These are phyloP conservation scores for Neofusicoccum umdonicola DNA, from an alignment of 2,329 filamentous ascomycete genomes.

Conservation along the genomic window DNA sequence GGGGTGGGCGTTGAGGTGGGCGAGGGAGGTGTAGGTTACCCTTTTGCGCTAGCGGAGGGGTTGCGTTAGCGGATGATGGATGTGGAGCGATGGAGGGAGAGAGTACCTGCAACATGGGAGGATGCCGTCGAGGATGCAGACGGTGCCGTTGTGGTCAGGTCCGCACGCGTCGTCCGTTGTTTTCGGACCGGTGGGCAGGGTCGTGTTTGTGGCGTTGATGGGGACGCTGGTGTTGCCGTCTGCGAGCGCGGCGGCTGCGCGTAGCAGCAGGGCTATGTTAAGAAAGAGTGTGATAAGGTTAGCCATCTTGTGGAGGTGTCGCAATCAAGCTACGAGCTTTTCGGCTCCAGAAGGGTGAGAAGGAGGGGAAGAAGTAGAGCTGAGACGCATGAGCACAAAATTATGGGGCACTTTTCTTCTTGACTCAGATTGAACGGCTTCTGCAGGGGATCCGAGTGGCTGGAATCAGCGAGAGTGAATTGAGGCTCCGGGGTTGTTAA, in stretches of 20 bases:
- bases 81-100: neutral
- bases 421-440: neutral
- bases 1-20: neutral
- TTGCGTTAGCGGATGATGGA: neutral
- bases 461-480: neutral
- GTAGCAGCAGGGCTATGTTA: neutral
- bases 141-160: neutral
- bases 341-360: neutral
- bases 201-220: neutral
- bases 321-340: neutral
- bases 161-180: neutral
- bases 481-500: neutral
- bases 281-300: neutral
- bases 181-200: neutral
- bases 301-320: neutral
- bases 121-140: slow-evolving; percentile 13
- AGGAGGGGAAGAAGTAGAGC: neutral
- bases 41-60: neutral
- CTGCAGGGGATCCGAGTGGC: neutral
- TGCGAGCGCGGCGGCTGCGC: neutral
- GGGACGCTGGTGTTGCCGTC: neutral
- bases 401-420: too few species aligned
- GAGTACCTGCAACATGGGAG: slow-evolving; percentile 8
- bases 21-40: neutral
- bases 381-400: neutral